Evolutionary conservation across 208 protist species (phyloP), one percentile per base, ranked within the genome.

Genomic region (Phytomonas sp.): DNA sequence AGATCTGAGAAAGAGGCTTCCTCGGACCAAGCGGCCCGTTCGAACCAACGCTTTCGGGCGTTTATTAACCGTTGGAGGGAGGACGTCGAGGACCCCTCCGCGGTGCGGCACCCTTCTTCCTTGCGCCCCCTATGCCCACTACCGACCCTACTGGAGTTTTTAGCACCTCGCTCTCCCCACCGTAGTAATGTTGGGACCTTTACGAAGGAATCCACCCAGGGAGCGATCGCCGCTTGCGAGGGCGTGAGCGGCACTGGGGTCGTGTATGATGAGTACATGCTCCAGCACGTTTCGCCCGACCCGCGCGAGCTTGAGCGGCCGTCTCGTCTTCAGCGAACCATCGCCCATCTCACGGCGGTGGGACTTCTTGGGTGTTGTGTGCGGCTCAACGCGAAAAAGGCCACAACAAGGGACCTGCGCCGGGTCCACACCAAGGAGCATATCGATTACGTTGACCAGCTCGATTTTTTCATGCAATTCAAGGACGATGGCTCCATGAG

Each of bases 391-490:
- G 70, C 78, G 4, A 76, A 81, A 29, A 31, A 37, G 16, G 93
- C 89, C 8, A 85, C 77, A 36, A 86, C 80, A 19, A 78, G 78
- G 36, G 90, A 97, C 69, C 79, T 97, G 29, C 82, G 78, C 8
- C 87, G 75, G 33, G 88, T 92, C 29, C 91, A 96, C 80, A 80
- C 79, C 0, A 67, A 73, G 16, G 78, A 80, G 23, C 83, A 90
- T 65, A 75, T 96, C 49, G 84, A 94, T 63, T 77, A 72, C 23
- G 76, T 96, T n/a, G 86, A 92, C 66, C 82, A 91, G 40, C 72
- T 91, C 1, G 86, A 88, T 65, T 88, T 93, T 71, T 75, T 83
- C 56, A 74, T 84, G 72, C 49, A 31, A 45, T 52, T 67, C 59
- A 73, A 60, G 66, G 74, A 66, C 59, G 63, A 52, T 30, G 68